Percentiles rank a stretch among this genome's conserved stretches.
phyloP scores from a whole-genome alignment of 2,329 filamentous ascomycete species.

The Tolypocladium ovalisporum region DNA sequence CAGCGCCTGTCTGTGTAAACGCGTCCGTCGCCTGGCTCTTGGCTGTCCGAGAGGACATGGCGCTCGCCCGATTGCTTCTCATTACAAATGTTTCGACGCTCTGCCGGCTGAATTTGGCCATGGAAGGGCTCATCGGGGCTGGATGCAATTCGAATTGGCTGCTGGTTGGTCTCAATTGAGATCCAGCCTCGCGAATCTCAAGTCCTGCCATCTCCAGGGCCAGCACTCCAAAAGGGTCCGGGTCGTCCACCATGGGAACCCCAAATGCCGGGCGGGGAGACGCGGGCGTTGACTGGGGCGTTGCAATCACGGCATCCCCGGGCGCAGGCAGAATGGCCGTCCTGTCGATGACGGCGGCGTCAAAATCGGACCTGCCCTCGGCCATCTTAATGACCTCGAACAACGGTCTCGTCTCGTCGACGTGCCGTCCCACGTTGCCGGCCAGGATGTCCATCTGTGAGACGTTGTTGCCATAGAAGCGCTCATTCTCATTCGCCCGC shows the following conservation, averaged over 20 bases:
- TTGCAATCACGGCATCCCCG: conserved; percentile 54
- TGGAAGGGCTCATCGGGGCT: conserved; percentile 63
- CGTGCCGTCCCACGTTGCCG: conserved; percentile 42
- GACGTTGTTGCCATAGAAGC: conserved; percentile 40
- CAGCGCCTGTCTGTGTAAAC: conserved; percentile 50
- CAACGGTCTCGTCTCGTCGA: conserved; percentile 47
- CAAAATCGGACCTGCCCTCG: conserved; percentile 69
- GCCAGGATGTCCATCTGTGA: conserved; percentile 46
- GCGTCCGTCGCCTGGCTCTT: conserved; percentile 61
- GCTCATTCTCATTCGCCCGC: conserved; percentile 47
- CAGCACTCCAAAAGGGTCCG: conserved; percentile 83
- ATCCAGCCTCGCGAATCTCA: conserved; percentile 82
- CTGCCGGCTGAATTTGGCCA: conserved; percentile 45
- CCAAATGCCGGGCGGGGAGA: conserved; percentile 52
- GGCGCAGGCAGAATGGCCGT: conserved; percentile 60
- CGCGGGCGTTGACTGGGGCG: conserved; percentile 24
- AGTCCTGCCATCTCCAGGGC: conserved; percentile 85
- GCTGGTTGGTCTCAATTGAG: conserved; percentile 55
- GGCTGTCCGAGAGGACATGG: conserved; percentile 60
- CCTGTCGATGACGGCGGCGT: conserved; percentile 53
- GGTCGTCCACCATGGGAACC: conserved; percentile 67
- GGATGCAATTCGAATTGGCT: conserved; percentile 77
- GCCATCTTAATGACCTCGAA: conserved; percentile 81
- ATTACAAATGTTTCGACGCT: conserved; percentile 56
- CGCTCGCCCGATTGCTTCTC: conserved; percentile 60